These are phyloP conservation scores for Takakia lepidozioides DNA, from an alignment of 225 moss, liverwort and hornwort species.

Conservation along the genomic window DNA sequence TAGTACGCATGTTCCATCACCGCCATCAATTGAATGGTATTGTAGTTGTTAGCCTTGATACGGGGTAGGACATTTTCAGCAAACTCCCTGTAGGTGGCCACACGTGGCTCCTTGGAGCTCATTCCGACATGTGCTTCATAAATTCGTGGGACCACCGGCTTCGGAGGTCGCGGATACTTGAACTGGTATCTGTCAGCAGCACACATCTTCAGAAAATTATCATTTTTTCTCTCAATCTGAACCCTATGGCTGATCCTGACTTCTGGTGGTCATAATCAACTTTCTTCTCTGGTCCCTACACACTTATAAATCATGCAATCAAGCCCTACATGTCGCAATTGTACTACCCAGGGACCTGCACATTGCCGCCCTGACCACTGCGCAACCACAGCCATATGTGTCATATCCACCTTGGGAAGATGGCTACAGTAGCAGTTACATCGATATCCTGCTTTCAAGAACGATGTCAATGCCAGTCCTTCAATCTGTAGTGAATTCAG, in stretches of 20 bases:
- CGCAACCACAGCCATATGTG: not conserved
- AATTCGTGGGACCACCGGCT: constrained; percentile 71
- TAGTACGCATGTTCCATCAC: constrained; percentile 93
- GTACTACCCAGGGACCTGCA: not conserved
- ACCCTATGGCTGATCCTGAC: not conserved
- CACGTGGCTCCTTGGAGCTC: constrained; percentile 77
- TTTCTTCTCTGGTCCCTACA: too few relatives aligned
- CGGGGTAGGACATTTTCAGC: constrained; percentile 80
- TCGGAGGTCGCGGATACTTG: constrained; percentile 66
- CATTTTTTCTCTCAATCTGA: not conserved
- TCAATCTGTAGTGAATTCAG: too few relatives aligned
- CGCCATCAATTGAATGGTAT: constrained; percentile 90
- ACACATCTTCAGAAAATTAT: not conserved
- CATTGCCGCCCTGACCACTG: not conserved
- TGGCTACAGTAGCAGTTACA: too few relatives aligned
- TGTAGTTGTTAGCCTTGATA: constrained; percentile 88
- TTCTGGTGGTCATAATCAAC: too few relatives aligned
- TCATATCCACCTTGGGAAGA: too few relatives aligned
- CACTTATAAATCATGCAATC: not conserved
- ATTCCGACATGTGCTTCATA: constrained; percentile 98
- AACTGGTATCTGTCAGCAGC: constrained; percentile 44
- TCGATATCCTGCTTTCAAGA: too few relatives aligned
- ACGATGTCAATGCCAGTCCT: too few relatives aligned
- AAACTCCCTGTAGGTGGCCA: constrained; percentile 82
- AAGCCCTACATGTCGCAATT: not conserved